These are phyloP conservation scores for Wilhelminamyces savonicus DNA, from an alignment of 805 yeast genomes.

Conservation along the genomic window DNA sequence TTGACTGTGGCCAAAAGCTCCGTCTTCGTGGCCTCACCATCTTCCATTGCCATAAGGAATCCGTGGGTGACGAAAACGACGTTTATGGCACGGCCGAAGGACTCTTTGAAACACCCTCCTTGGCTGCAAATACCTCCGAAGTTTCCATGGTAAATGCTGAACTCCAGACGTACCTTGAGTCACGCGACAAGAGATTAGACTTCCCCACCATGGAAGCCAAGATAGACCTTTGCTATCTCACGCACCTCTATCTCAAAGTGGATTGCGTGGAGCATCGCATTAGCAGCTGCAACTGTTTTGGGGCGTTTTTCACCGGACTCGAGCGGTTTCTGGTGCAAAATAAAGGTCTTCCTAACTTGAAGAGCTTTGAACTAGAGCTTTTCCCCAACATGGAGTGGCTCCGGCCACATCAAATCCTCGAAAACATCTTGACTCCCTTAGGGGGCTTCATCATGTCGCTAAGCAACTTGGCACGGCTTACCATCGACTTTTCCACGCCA, in stretches of 20 bases:
- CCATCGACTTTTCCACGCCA: slow-evolving; percentile 28
- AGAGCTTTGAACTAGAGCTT: slow-evolving; percentile 22
- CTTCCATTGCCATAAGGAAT: slow-evolving; percentile 27
- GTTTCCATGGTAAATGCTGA: slow-evolving; percentile 1
- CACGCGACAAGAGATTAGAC: slow-evolving; percentile 12
- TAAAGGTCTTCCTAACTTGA: slow-evolving; percentile 25
- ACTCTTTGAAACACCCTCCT: too few relatives aligned
- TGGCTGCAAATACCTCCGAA: background rate
- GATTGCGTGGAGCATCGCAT: slow-evolving; percentile 24
- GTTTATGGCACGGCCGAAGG: slow-evolving; percentile 1
- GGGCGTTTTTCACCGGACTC: slow-evolving; percentile 20
- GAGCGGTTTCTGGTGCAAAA: slow-evolving; percentile 12
- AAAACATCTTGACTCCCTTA: slow-evolving; percentile 23
- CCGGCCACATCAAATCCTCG: slow-evolving; percentile 27
- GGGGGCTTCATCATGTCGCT: slow-evolving; percentile 23
- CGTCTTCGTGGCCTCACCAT: slow-evolving; percentile 21
- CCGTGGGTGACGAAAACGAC: slow-evolving; percentile 6
- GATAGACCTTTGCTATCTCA: slow-evolving; percentile 16
- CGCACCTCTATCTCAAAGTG: slow-evolving; percentile 19
- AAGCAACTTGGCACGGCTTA: slow-evolving; percentile 14
- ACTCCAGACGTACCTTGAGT: slow-evolving; percentile 6
- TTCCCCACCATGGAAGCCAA: slow-evolving; percentile 16
- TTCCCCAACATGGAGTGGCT: slow-evolving; percentile 30
- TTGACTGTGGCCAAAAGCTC: slow-evolving; percentile 17
- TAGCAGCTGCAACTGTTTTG: slow-evolving; percentile 20